phyloP scores from a whole-genome alignment of 345 rosid genomes.

The Bretschneidera sinensis region DNA sequence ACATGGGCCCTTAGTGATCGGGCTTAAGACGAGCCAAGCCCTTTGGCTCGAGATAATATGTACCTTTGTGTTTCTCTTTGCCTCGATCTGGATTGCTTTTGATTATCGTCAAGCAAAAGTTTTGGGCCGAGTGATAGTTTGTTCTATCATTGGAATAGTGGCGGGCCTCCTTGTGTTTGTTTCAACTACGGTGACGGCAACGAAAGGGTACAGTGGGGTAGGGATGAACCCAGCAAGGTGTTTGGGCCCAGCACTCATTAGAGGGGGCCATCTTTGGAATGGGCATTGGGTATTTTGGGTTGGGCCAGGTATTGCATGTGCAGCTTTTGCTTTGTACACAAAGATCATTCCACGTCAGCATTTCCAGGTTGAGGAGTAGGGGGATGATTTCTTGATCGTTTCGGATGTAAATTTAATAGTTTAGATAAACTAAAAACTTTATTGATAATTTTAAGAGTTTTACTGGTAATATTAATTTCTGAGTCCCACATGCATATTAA shows the following conservation, averaged over 20 bases:
- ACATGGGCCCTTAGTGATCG: neutral
- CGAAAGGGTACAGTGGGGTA: slow-evolving; percentile 40
- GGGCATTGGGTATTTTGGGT: slow-evolving; percentile 34
- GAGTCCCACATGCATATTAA: too few relatives aligned
- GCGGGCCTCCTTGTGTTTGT: slow-evolving; percentile 37
- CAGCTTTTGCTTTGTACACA: slow-evolving; percentile 18
- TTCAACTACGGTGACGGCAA: slow-evolving; percentile 36
- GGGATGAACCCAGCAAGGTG: slow-evolving; percentile 52
- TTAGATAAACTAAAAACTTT: too few relatives aligned
- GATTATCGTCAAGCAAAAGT: slow-evolving; percentile 31
- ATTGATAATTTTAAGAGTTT: too few relatives aligned
- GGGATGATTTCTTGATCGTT: too few relatives aligned
- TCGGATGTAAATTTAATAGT: too few relatives aligned
- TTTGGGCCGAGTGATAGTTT: slow-evolving; percentile 31
- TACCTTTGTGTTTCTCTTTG: slow-evolving; percentile 33
- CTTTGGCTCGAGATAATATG: slow-evolving; percentile 28
- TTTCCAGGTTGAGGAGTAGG: neutral
- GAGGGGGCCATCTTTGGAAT: slow-evolving; percentile 33
- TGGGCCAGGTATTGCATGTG: slow-evolving; percentile 20
- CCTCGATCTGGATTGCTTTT: slow-evolving; percentile 41
- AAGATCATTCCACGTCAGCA: slow-evolving; percentile 23
- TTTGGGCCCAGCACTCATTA: slow-evolving; percentile 31
- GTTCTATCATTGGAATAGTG: slow-evolving; percentile 23
- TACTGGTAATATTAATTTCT: too few relatives aligned
- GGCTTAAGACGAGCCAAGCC: neutral